Conservation (phyloP, 768 basidiomycete species). For the Pleurotus giganteus region DNA sequence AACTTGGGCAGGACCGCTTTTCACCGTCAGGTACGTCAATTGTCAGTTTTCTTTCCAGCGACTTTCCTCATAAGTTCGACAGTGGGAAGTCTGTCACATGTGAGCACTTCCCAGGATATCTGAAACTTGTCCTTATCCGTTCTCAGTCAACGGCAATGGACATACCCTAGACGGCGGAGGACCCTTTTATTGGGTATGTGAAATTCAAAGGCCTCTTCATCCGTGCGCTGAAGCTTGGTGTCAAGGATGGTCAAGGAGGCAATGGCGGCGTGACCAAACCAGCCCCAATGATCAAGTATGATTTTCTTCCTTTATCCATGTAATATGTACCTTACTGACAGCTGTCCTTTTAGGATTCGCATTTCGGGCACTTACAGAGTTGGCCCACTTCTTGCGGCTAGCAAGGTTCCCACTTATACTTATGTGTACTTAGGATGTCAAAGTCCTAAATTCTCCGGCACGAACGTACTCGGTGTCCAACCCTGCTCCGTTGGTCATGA, state of each 20-base stretch:
- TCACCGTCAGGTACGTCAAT: constrained; percentile 42
- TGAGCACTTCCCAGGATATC: constrained; percentile 21
- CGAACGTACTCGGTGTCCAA: constrained; percentile 39
- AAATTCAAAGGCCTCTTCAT: background rate
- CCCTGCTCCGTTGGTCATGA: constrained; percentile 39
- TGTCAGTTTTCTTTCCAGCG: background rate
- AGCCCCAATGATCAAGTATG: constrained; percentile 43
- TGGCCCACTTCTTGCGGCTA: background rate
- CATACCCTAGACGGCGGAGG: constrained; percentile 42
- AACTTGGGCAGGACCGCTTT: constrained; percentile 54
- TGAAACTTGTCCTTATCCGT: background rate
- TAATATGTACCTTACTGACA: background rate
- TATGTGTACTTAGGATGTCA: constrained; percentile 31
- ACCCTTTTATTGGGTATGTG: constrained; percentile 39
- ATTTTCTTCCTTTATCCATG: background rate
- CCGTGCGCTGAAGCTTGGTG: background rate
- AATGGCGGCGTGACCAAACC: constrained; percentile 39
- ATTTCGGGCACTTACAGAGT: constrained; percentile 36
- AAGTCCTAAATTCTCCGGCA: constrained; percentile 39
- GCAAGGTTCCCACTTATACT: constrained; percentile 22
- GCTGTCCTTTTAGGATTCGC: constrained; percentile 24
- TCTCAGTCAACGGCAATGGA: constrained; percentile 38
- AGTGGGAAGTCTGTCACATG: constrained; percentile 48
- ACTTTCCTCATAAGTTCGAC: constrained; percentile 14
- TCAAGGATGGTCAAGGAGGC: constrained; percentile 37